These are phyloP conservation scores for Globisporangium okanoganense DNA, from an alignment of 352 stramenopile species.

Conservation along the genomic window DNA sequence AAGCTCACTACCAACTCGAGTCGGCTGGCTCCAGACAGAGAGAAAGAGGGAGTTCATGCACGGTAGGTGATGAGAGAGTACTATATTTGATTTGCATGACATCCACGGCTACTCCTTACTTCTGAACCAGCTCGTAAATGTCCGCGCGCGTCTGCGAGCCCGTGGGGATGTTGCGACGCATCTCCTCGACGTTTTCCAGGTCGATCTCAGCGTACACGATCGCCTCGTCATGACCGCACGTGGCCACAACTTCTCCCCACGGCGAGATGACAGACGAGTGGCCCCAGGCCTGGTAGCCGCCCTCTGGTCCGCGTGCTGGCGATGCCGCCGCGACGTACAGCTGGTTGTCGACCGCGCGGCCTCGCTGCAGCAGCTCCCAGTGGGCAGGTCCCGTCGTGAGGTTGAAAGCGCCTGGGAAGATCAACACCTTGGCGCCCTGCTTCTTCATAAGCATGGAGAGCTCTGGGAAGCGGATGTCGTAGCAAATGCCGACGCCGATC, in stretches of 20 bases:
- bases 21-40: no score
- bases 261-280: constrained; percentile 97
- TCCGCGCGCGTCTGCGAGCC: constrained; percentile 93
- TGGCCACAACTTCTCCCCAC: constrained; percentile 97
- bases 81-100: background rate
- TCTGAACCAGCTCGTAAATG: constrained; percentile 92
- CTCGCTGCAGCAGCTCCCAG: constrained; percentile 98
- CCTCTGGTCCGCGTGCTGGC: constrained; percentile 92
- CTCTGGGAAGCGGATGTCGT: constrained; percentile 99
- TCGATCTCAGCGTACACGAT: constrained; percentile 97
- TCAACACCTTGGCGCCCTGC: constrained; percentile 83
- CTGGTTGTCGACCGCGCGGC: constrained; percentile 92
- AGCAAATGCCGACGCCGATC: constrained; percentile 99
- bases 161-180: constrained; percentile 96
- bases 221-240: constrained; percentile 88
- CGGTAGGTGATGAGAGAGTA: no score
- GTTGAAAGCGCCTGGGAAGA: constrained; percentile 87
- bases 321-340: constrained; percentile 96
- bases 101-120: constrained; percentile 29
- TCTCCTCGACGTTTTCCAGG: constrained; percentile 91
- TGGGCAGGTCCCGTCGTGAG: constrained; percentile 94
- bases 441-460: constrained; percentile 96
- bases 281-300: constrained; percentile 98
- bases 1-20: no score
- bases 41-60: no score